Base-by-base conservation (phyloP, 169 alveolate genomes). In the Babesia caballi region DNA sequence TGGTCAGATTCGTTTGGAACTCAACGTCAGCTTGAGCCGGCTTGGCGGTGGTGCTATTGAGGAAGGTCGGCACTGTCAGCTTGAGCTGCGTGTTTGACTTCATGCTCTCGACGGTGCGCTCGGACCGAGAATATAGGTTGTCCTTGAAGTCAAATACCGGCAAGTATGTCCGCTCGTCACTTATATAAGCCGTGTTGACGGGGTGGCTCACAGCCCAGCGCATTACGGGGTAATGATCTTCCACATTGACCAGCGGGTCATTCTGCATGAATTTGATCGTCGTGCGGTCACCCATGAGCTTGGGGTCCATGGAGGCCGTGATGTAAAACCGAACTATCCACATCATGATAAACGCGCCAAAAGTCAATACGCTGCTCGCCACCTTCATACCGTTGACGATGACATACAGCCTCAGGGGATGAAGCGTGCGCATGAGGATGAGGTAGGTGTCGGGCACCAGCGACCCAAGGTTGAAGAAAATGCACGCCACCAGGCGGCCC, bases 391-490 rank as follows among this genome's bases (percentile, higher is more conserved):
- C 41, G 49, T 73, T 60, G 12, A 73, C 61, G 7, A 73, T 38
- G n/a, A 51, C 47, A 32, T 61, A 58, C 27, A 53, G 25, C 4
- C 84, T 21, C 23, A 73, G 67, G 11, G 84, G 68, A 2, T 65
- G 84, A 14, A 73, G 27, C 41, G 47, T 51, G 6, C 66, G 19
- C 11, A 73, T 57, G 17, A 73, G 33, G n/a, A 73, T 35, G 44
- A 73, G 67, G 41, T 58, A 73, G 15, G 84, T 61, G 46, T 73
- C 84, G 6, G 84, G 84, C 47, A 73, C 75, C 58, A 73, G 67
- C n/a, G 84, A 57, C 21, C 49, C 66, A 11, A 65, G 33, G 41
- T 65, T 57, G 21, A 73, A 50, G 21, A 73, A n/a, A 21, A 60
- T 35, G 50, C 68, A 57, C 21, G 67, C 67, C 25, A 56, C 61